Conservation (phyloP, 352 stramenopile genomes). For the Salisapilia sapeloensis region DNA sequence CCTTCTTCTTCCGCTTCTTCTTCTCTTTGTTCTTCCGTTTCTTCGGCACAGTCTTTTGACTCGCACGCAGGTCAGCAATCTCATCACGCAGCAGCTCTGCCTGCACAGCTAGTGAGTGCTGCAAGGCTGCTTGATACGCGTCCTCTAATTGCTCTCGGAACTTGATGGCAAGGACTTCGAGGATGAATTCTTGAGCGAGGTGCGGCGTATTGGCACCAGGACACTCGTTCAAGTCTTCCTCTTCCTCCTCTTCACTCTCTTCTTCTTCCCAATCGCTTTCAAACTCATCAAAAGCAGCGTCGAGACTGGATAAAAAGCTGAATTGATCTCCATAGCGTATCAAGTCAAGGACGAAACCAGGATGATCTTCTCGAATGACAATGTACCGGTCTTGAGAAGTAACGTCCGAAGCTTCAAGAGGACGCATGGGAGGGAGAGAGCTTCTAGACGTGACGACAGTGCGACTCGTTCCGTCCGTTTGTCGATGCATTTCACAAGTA, state of each 20-base stretch:
- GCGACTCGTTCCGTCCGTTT: no score
- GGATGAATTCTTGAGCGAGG: constrained; percentile 54
- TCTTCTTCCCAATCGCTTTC: constrained; percentile 26
- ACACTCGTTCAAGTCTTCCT: constrained; percentile 44
- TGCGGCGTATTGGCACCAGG: constrained; percentile 60
- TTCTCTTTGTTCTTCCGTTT: constrained; percentile 71
- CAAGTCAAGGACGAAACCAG: constrained; percentile 65
- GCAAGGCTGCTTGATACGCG: constrained; percentile 57
- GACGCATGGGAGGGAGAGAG: no score
- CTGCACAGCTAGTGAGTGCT: constrained; percentile 57
- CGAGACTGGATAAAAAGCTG: constrained; percentile 36
- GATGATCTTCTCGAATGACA: constrained; percentile 68
- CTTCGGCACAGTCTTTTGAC: constrained; percentile 46
- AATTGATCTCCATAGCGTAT: constrained; percentile 67
- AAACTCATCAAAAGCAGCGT: constrained; percentile 14
- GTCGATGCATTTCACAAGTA: no score
- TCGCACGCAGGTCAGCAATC: constrained; percentile 43
- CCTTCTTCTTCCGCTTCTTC: constrained; percentile 42
- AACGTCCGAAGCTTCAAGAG: no score
- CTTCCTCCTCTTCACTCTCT: constrained; percentile 7
- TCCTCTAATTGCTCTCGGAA: constrained; percentile 65
- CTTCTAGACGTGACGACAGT: no score
- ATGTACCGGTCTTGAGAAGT: constrained; percentile 75
- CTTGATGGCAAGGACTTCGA: constrained; percentile 65
- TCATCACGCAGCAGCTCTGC: constrained; percentile 57